Conservation (phyloP, 257 asterid genomes). For the Ehretia macrophylla region DNA sequence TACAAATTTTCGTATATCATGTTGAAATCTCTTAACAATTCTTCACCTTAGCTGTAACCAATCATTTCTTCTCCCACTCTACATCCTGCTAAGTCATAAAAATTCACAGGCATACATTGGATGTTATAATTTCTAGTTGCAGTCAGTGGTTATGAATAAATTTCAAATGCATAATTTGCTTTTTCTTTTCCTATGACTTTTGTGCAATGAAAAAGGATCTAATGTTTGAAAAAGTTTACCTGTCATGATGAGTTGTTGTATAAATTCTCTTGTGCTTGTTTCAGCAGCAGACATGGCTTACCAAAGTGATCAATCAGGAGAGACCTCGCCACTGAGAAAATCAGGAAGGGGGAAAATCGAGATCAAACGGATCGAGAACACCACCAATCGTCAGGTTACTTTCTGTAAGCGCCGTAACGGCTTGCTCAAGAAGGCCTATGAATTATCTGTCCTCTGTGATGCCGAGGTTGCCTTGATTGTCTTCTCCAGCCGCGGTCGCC, state of each 20-base stretch:
- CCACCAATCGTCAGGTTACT: slow-evolving; percentile 93
- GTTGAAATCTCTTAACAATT: too few relatives aligned
- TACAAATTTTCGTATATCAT: too few relatives aligned
- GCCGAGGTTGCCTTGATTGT: slow-evolving; percentile 92
- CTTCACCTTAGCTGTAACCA: too few relatives aligned
- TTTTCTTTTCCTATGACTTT: too few relatives aligned
- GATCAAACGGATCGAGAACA: slow-evolving; percentile 94
- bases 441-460: slow-evolving; percentile 88
- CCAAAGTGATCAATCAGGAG: slow-evolving; percentile 61
- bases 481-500: slow-evolving; percentile 91
- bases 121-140: neutral
- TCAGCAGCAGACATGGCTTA: slow-evolving; percentile 43
- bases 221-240: neutral
- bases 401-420: slow-evolving; percentile 95
- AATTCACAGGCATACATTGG: neutral
- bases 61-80: too few relatives aligned
- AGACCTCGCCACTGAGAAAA: slow-evolving; percentile 60
- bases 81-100: too few relatives aligned
- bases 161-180: neutral
- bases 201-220: too few relatives aligned
- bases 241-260: neutral
- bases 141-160: neutral
- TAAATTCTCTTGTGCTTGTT: neutral
- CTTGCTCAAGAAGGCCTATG: slow-evolving; percentile 83
- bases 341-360: slow-evolving; percentile 82